These are phyloP conservation scores for Solanum megistacrolobum DNA, from an alignment of 257 asterid genomes.

Conservation along the genomic window DNA sequence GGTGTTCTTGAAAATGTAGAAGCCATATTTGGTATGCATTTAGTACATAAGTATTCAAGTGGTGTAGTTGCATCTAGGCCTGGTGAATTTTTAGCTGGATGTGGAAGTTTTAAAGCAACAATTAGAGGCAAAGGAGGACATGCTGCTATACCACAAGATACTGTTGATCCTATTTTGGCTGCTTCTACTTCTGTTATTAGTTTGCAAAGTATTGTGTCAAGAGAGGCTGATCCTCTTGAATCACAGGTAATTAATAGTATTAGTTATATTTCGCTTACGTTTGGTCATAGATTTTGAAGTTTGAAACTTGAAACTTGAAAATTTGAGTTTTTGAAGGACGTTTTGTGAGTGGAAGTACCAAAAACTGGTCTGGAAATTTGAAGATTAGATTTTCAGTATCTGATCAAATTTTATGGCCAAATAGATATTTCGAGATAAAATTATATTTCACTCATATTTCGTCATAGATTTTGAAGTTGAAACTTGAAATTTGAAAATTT, in stretches of 20 bases:
- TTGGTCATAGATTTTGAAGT: background rate
- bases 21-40: constrained; percentile 39
- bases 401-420: background rate
- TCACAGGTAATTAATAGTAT: constrained; percentile 20
- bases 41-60: constrained; percentile 8
- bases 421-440: background rate
- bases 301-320: too few relatives aligned
- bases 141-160: constrained; percentile 21
- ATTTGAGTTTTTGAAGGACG: background rate
- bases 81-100: constrained; percentile 41
- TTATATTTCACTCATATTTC: background rate
- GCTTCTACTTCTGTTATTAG: constrained; percentile 38
- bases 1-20: constrained; percentile 32
- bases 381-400: background rate
- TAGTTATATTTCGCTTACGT: background rate
- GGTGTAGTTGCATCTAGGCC: constrained; percentile 39
- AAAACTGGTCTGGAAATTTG: too few relatives aligned
- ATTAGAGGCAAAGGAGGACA: constrained; percentile 29
- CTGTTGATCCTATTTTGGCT: constrained; percentile 43
- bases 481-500: too few relatives aligned
- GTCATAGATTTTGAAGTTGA: background rate
- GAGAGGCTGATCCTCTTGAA: constrained; percentile 50
- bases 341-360: background rate
- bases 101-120: constrained; percentile 40
- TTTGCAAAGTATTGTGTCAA: constrained; percentile 41